phyloP scores from a whole-genome alignment of 352 stramenopile species.

The Phytophthora cactorum region DNA sequence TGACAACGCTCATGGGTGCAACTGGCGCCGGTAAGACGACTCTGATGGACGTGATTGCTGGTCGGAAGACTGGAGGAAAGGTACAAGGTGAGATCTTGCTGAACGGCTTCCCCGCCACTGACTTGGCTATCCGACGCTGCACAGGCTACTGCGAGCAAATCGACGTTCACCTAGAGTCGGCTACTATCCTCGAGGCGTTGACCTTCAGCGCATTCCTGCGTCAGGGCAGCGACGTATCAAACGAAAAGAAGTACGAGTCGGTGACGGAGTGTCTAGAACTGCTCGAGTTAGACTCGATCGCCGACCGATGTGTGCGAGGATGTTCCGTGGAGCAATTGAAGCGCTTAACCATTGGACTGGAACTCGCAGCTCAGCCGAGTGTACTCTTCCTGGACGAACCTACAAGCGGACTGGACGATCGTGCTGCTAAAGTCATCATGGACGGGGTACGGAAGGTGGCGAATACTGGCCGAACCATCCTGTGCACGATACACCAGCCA shows the following conservation, averaged over 20 bases:
- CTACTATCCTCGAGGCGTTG: conserved; percentile 89
- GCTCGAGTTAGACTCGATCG: conserved; percentile 45
- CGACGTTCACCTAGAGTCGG: conserved; percentile 81
- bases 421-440: conserved; percentile 83
- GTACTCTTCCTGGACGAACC: conserved; percentile 90
- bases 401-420: conserved; percentile 86
- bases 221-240: conserved; percentile 40
- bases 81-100: conserved; percentile 58
- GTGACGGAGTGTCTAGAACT: conserved; percentile 53
- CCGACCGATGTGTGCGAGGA: conserved; percentile 44
- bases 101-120: conserved; percentile 45
- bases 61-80: conserved; percentile 86
- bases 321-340: conserved; percentile 55
- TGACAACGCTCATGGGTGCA: conserved; percentile 68
- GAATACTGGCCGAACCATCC: conserved; percentile 64
- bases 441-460: conserved; percentile 85
- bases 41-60: conserved; percentile 92
- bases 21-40: conserved; percentile 90
- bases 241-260: conserved; percentile 40
- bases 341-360: conserved; percentile 81
- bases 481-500: conserved; percentile 93
- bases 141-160: conserved; percentile 75
- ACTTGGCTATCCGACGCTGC: conserved; percentile 42
- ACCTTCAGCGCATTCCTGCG: conserved; percentile 88
- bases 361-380: conserved; percentile 84